Evolutionary conservation across 495 filamentous ascomycete genomes (phyloP).

Genomic region (Opeltia flavorubescens): DNA sequence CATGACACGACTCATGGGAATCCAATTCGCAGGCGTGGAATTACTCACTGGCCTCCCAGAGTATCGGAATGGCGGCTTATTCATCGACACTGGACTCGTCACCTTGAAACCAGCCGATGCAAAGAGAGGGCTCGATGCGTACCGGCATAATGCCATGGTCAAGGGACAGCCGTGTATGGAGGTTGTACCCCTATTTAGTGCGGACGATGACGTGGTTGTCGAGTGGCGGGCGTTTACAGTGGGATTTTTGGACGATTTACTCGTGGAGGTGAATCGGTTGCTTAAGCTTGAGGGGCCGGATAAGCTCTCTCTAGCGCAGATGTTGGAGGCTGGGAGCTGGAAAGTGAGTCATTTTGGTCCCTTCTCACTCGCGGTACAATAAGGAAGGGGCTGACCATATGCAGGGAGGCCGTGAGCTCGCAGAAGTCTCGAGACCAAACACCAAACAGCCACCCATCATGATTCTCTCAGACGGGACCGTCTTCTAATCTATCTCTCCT

Average conservation of each 20-base stretch:
- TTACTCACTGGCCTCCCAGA: constrained; percentile 54
- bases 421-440: constrained; percentile 87
- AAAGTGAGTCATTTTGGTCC: constrained; percentile 48
- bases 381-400: constrained; percentile 2
- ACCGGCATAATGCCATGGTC: constrained; percentile 55
- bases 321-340: constrained; percentile 60
- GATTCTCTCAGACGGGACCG: constrained; percentile 90
- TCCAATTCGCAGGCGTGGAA: constrained; percentile 49
- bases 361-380: neutral
- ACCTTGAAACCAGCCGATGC: constrained; percentile 44
- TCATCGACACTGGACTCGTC: constrained; percentile 52
- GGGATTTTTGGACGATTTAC: constrained; percentile 50
- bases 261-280: constrained; percentile 46
- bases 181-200: constrained; percentile 48
- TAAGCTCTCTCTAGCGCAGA: constrained; percentile 45
- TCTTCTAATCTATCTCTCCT: constrained; percentile 50
- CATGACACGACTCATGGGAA: constrained; percentile 47
- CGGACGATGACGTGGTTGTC: constrained; percentile 55
- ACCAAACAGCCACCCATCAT: constrained; percentile 95
- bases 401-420: constrained; percentile 89
- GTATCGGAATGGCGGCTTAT: constrained; percentile 54
- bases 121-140: constrained; percentile 52
- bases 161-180: constrained; percentile 61
- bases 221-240: constrained; percentile 58
- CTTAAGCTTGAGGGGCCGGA: constrained; percentile 39